Percentiles rank a stretch among this genome's conserved stretches.
phyloP scores from a whole-genome alignment of 2,329 filamentous ascomycete genomes.

The Phialemoniopsis sp. region DNA sequence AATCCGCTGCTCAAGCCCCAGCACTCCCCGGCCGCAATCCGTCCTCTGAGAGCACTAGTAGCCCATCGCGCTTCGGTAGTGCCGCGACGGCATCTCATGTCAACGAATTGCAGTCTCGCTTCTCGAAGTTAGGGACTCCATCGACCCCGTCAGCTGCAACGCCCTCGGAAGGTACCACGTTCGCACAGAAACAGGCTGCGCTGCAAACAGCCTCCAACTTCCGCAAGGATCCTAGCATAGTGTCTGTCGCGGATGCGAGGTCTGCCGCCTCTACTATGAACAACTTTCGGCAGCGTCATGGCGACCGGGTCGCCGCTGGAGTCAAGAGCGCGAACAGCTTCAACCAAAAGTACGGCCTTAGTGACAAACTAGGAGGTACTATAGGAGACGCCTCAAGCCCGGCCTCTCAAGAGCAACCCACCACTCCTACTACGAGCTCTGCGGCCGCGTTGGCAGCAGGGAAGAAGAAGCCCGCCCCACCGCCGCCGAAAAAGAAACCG shows the following conservation, averaged over 20 bases:
- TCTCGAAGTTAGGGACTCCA: slow-evolving; percentile 47
- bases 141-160: slow-evolving; percentile 19
- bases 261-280: slow-evolving; percentile 57
- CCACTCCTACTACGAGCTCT: slow-evolving; percentile 3
- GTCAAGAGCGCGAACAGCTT: slow-evolving; percentile 51
- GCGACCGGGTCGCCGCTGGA: slow-evolving; percentile 62
- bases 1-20: slow-evolving; percentile 14
- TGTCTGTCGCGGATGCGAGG: slow-evolving; percentile 55
- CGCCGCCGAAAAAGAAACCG: slow-evolving; percentile 50
- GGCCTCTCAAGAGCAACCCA: not conserved
- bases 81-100: slow-evolving; percentile 37
- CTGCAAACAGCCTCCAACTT: slow-evolving; percentile 56
- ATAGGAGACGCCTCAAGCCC: not conserved
- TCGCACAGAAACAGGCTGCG: slow-evolving; percentile 61
- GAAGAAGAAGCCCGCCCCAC: slow-evolving; percentile 51
- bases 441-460: slow-evolving; percentile 17
- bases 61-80: too few relatives aligned
- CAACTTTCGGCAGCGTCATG: slow-evolving; percentile 67
- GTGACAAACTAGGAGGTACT: slow-evolving; percentile 1
- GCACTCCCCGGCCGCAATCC: slow-evolving; percentile 3
- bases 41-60: too few relatives aligned
- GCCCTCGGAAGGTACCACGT: slow-evolving; percentile 51
- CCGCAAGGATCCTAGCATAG: slow-evolving; percentile 56
- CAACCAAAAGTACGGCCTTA: slow-evolving; percentile 58
- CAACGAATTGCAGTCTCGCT: slow-evolving; percentile 65